A percentile compares a stretch with the other conserved stretches of the same genome.
phyloP scores from a whole-genome alignment of 306 rosid genomes.

The Cicer yamashitae region DNA sequence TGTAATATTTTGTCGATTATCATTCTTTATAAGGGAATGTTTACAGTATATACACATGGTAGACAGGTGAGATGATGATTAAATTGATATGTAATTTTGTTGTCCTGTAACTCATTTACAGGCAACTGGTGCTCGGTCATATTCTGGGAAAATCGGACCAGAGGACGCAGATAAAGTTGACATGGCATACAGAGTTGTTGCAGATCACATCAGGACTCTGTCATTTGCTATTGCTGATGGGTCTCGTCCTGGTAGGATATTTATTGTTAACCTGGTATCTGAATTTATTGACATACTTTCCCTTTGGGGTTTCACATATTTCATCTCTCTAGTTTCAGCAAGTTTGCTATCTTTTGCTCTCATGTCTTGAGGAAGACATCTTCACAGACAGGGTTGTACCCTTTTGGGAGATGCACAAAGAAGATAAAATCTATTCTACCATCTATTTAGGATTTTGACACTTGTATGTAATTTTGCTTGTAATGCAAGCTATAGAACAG shows the following conservation, averaged over 20 bases:
- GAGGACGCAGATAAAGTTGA: constrained; percentile 87
- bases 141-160: constrained; percentile 84
- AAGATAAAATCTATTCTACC: constrained; percentile 23
- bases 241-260: constrained; percentile 85
- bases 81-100: constrained; percentile 7
- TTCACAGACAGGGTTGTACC: constrained; percentile 1
- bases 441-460: constrained; percentile 18
- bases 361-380: constrained; percentile 1
- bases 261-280: constrained; percentile 23
- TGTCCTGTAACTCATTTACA: constrained; percentile 44
- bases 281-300: neutral
- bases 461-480: neutral
- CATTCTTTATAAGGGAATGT: constrained; percentile 7
- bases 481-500: constrained; percentile 17
- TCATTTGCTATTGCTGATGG: constrained; percentile 99
- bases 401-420: neutral
- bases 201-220: constrained; percentile 72
- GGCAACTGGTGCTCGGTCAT: constrained; percentile 92
- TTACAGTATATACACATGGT: neutral
- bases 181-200: constrained; percentile 93
- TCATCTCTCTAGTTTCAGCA: neutral
- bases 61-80: neutral
- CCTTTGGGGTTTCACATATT: neutral
- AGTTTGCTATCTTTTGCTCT: constrained; percentile 14
- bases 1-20: neutral